Evolutionary conservation across 2,329 filamentous ascomycete genomes (phyloP).

Genomic region (Chalara sp.): DNA sequence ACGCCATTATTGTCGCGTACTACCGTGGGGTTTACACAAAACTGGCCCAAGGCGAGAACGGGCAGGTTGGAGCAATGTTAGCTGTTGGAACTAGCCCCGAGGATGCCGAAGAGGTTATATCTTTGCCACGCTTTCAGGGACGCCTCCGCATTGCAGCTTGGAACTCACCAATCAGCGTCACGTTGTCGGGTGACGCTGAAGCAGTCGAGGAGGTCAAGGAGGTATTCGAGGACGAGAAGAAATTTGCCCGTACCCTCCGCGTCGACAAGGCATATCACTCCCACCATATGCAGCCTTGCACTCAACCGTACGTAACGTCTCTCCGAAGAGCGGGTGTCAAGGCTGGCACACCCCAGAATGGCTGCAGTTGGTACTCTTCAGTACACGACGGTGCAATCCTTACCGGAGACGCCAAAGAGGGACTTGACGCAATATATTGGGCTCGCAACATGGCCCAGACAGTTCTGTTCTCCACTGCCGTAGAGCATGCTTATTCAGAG

Average conservation of each 20-base stretch:
- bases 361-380: conserved; percentile 27
- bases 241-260: conserved; percentile 7
- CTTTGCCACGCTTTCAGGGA: not conserved
- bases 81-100: conserved; percentile 16
- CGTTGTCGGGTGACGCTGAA: conserved; percentile 19
- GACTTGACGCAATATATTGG: conserved; percentile 1
- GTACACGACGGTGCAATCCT: not conserved
- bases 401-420: not conserved
- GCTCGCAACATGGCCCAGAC: conserved; percentile 30
- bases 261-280: conserved; percentile 22
- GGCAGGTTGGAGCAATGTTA: conserved; percentile 18
- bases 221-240: conserved; percentile 11
- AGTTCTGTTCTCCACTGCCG: conserved; percentile 31
- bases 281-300: conserved; percentile 9
- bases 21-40: conserved; percentile 10
- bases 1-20: conserved; percentile 23
- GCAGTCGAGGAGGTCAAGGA: conserved; percentile 4
- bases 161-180: conserved; percentile 17
- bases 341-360: not conserved
- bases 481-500: not conserved
- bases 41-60: conserved; percentile 5
- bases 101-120: conserved; percentile 13
- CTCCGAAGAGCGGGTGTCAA: conserved; percentile 2
- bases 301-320: conserved; percentile 1
- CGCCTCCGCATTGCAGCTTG: conserved; percentile 21